Base-by-base conservation (phyloP, 164 flowering plant genomes). In the Paratinospora sagittata region DNA sequence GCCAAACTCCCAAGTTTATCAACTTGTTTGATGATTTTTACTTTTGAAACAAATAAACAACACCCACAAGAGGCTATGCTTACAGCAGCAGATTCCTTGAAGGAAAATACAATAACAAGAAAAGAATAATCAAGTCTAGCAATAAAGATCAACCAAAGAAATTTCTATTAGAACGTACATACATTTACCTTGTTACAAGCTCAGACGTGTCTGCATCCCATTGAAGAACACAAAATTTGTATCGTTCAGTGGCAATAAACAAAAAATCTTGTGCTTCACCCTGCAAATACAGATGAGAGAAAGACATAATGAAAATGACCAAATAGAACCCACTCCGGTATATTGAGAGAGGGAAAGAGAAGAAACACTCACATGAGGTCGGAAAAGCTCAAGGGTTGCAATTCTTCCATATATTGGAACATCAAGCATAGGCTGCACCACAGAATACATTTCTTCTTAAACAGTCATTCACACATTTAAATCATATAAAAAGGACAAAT, bases 381-480 rank as follows among this genome's bases (percentile, higher is more conserved):
- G 98, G 69, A 95, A 95, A 74, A 95, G 98, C 77, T 92, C 95
- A 45, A 95, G 93, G 10, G 99, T 95, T 63, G 98, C 97, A 76
- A 95, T 95, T 85, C 99, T 89, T 78, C 99, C 98, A 79, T 95
- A 95, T 71, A 95, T 87, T 37, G 99, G 99, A 66, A 93, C 96
- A 83, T 95, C 99, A 84, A 95, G 69, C 91, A 92, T 87, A 68
- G 99, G 89, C 99, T 95, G 89, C 80, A 82, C 34, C 64, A 14
- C 16, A 27, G 23, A 37, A 49, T 8, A 64, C 23, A 43, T n/a
- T 37, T 27, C 1, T 16, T 19, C 57, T 70, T 39, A 61, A 33
- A 27, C 12, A n/a, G n/a, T n/a, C 12, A 11, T 39, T 27, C 10
- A 33, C 27, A 24, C 21, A 36, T 57, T 33, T 19, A 11, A 27